Percentiles rank a stretch among this genome's conserved stretches.
Evolutionary conservation across 2,329 filamentous ascomycete genomes (phyloP).

Genomic region (Claviceps fusiformis): DNA sequence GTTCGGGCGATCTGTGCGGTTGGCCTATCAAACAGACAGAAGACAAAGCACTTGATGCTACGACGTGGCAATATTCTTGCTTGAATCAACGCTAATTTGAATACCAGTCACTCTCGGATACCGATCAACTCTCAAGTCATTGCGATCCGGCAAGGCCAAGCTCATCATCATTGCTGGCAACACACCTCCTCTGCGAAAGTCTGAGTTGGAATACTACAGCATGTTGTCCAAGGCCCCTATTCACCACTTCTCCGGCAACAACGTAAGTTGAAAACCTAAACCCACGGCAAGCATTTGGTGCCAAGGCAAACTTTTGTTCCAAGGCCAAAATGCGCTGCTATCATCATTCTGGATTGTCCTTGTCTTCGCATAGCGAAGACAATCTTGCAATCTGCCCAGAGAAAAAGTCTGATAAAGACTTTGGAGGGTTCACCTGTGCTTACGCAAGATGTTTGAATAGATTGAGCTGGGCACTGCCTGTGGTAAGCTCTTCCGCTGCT

Average conservation of each 20-base stretch:
- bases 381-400: constrained; percentile 52
- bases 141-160: constrained; percentile 96
- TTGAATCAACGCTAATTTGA: neutral
- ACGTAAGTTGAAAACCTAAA: constrained; percentile 55
- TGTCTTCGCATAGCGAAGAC: constrained; percentile 7
- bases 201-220: constrained; percentile 88
- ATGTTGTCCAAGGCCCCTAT: constrained; percentile 90
- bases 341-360: neutral
- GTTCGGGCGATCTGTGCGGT: neutral
- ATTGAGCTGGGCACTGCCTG: constrained; percentile 97
- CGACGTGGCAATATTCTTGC: neutral
- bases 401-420: constrained; percentile 78
- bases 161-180: constrained; percentile 88
- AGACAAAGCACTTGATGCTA: neutral
- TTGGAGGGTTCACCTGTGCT: constrained; percentile 70
- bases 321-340: neutral
- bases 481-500: constrained; percentile 98
- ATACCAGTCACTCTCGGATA: constrained; percentile 26
- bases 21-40: neutral
- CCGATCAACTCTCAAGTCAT: constrained; percentile 55
- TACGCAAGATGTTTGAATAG: constrained; percentile 43
- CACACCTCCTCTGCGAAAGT: constrained; percentile 95
- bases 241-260: constrained; percentile 97
- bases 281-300: neutral
- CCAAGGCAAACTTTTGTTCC: neutral